Evolutionary conservation across 2,329 filamentous ascomycete genomes (phyloP).

Genomic region (Penicillium digitatum): DNA sequence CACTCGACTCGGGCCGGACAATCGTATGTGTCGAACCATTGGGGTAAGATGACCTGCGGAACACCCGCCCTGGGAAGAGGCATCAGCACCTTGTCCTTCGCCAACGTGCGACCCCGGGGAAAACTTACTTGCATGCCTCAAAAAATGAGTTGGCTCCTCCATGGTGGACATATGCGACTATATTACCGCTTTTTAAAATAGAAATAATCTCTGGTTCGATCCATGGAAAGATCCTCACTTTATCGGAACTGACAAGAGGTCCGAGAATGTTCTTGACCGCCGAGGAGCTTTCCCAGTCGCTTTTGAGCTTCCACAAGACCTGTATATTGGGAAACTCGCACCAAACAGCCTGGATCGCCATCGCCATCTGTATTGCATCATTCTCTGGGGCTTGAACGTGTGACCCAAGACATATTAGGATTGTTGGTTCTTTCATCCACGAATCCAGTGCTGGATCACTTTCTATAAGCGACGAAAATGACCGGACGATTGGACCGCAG

Average conservation of each 20-base stretch:
- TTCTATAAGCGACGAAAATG: slow-evolving; percentile 31
- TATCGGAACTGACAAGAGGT: slow-evolving; percentile 5
- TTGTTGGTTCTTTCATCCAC: slow-evolving; percentile 47
- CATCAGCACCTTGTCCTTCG: not conserved
- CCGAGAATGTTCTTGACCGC: slow-evolving; percentile 13
- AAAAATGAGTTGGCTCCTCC: slow-evolving; percentile 49
- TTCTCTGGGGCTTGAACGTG: slow-evolving; percentile 30
- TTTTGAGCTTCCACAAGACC: slow-evolving; percentile 41
- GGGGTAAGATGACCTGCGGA: slow-evolving; percentile 47
- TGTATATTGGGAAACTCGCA: slow-evolving; percentile 38
- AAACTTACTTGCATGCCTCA: slow-evolving; percentile 44
- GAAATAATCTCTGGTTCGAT: slow-evolving; percentile 22
- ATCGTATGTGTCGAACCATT: slow-evolving; percentile 48
- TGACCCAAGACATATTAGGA: slow-evolving; percentile 51
- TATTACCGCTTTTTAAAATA: slow-evolving; percentile 35
- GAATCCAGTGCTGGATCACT: slow-evolving; percentile 41
- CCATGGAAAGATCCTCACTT: slow-evolving; percentile 18
- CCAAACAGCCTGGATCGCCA: slow-evolving; percentile 41
- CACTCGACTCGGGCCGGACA: slow-evolving; percentile 45
- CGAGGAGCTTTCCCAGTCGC: slow-evolving; percentile 16
- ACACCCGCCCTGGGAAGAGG: slow-evolving; percentile 37
- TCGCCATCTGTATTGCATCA: slow-evolving; percentile 31
- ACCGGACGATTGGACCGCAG: slow-evolving; percentile 49
- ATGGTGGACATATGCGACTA: slow-evolving; percentile 46
- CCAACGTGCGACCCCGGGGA: not conserved